phyloP scores from a whole-genome alignment of 805 yeast species.

The Ogataea saltuana region DNA sequence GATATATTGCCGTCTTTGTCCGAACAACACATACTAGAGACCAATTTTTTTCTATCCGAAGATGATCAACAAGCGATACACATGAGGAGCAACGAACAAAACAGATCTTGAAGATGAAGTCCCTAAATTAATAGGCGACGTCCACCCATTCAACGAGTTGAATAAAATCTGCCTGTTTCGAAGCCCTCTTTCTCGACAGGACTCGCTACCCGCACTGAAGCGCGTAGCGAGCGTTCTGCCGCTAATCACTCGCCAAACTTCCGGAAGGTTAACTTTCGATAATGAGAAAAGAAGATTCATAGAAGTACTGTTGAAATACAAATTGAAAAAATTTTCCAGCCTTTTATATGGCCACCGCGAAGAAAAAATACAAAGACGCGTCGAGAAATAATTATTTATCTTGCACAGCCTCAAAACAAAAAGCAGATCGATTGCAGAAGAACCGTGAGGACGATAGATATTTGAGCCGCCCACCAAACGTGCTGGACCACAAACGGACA shows the following conservation, averaged over 20 bases:
- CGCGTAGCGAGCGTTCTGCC: constrained; percentile 1
- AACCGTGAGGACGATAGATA: constrained; percentile 44
- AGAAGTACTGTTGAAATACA: not conserved
- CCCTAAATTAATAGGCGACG: constrained; percentile 40
- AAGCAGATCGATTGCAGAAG: constrained; percentile 38
- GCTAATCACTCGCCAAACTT: constrained; percentile 31
- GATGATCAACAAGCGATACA: constrained; percentile 29
- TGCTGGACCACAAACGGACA: constrained; percentile 89
- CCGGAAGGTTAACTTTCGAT: constrained; percentile 36
- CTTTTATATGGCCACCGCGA: constrained; percentile 6
- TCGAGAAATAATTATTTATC: not conserved
- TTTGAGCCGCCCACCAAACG: constrained; percentile 91
- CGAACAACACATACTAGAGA: constrained; percentile 32
- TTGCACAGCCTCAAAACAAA: constrained; percentile 7
- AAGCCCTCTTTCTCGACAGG: constrained; percentile 7
- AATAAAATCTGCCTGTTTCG: constrained; percentile 10
- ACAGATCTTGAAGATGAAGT: constrained; percentile 17
- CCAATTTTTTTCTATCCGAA: constrained; percentile 34
- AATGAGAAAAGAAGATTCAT: constrained; percentile 16
- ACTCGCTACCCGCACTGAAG: constrained; percentile 9
- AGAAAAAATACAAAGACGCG: constrained; percentile 1
- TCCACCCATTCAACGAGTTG: constrained; percentile 10
- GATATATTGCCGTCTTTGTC: constrained; percentile 30
- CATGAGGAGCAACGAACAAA: constrained; percentile 20
- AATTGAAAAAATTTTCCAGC: constrained; percentile 5